Conservation (phyloP, 805 yeast genomes). For the Spathaspora arborariae region DNA sequence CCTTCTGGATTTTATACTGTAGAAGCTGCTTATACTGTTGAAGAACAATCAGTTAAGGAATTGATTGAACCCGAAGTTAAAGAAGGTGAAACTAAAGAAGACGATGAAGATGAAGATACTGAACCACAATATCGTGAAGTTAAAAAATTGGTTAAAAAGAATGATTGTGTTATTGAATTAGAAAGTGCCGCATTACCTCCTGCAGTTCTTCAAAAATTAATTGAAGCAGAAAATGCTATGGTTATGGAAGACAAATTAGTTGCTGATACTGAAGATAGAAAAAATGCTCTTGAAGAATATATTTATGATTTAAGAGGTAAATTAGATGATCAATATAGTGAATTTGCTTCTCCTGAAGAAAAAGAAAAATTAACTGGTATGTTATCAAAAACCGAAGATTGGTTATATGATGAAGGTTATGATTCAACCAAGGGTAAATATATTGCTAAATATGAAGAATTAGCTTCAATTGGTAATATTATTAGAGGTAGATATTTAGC, state of each 20-base stretch:
- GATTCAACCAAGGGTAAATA: constrained; percentile 95
- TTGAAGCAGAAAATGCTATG: constrained; percentile 84
- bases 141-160: constrained; percentile 91
- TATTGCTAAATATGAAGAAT: constrained; percentile 96
- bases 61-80: constrained; percentile 55
- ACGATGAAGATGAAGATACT: constrained; percentile 59
- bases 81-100: constrained; percentile 47
- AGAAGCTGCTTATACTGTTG: constrained; percentile 92
- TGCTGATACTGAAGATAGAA: constrained; percentile 97
- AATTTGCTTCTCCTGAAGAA: constrained; percentile 88
- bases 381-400: constrained; percentile 87
- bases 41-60: constrained; percentile 87
- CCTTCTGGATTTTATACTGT: constrained; percentile 93
- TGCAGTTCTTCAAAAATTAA: constrained; percentile 50
- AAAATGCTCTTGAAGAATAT: constrained; percentile 97
- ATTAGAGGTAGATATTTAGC: constrained; percentile 93
- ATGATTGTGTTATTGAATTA: constrained; percentile 61
- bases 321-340: constrained; percentile 85
- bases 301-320: constrained; percentile 96
- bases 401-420: constrained; percentile 97
- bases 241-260: constrained; percentile 90
- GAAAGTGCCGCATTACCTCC: constrained; percentile 61
- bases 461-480: constrained; percentile 90
- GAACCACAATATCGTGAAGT: constrained; percentile 87
- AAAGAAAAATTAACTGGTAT: constrained; percentile 70